Percentiles rank a stretch among this genome's conserved stretches.
These are phyloP conservation scores for Cystobasidium pallidum DNA, from an alignment of 1,284 basidiomycete genomes.

Conservation along the genomic window DNA sequence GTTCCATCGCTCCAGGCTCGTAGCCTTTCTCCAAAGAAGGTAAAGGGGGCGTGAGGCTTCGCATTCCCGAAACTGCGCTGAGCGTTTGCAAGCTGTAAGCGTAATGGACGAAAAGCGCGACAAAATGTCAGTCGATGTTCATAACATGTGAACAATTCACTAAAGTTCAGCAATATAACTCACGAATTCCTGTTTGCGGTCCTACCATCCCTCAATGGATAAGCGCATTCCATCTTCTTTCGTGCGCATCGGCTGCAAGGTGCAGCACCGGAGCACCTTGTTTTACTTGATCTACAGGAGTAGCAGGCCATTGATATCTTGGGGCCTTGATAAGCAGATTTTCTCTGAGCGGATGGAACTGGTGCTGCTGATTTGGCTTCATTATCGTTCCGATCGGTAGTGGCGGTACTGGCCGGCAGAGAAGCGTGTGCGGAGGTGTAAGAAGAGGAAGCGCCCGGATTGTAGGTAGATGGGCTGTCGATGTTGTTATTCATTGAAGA, in stretches of 20 bases:
- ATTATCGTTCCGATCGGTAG: background rate
- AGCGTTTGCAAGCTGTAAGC: background rate
- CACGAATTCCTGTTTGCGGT: conserved; percentile 26
- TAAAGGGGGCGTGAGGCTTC: background rate
- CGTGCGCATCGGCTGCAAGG: conserved; percentile 27
- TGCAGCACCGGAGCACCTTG: conserved; percentile 12
- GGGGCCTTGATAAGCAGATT: conserved; percentile 29
- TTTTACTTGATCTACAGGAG: conserved; percentile 23
- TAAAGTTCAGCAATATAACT: too few species aligned
- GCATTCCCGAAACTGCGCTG: conserved; percentile 1
- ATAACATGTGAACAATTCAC: too few species aligned
- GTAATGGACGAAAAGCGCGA: background rate
- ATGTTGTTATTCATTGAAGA: background rate
- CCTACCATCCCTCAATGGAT: conserved; percentile 31
- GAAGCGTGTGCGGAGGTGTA: background rate
- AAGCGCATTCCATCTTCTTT: conserved; percentile 25
- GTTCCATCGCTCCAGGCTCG: conserved; percentile 9
- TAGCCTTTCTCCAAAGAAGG: background rate
- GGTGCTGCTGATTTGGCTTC: background rate
- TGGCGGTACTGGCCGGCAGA: background rate
- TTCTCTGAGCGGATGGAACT: too few species aligned
- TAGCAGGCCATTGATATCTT: conserved; percentile 28
- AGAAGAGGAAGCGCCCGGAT: conserved; percentile 1
- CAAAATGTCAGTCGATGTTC: background rate
- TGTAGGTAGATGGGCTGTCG: background rate